phyloP scores from a whole-genome alignment of 306 rosid genomes.

The Geum urbanum region DNA sequence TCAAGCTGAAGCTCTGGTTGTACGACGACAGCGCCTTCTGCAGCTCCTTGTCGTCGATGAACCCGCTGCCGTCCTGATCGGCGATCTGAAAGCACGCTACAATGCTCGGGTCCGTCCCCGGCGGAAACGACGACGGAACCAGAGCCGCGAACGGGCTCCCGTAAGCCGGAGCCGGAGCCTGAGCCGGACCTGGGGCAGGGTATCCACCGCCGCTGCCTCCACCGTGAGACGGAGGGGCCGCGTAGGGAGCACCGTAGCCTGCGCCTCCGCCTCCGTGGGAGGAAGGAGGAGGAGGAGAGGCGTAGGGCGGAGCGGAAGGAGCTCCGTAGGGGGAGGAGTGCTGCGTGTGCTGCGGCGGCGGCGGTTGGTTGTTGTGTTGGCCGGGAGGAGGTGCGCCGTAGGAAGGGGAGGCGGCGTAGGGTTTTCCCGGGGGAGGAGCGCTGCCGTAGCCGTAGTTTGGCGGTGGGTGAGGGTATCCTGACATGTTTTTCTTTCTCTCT shows the following conservation, averaged over 20 bases:
- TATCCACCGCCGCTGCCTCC: slow-evolving; percentile 29
- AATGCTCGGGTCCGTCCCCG: slow-evolving; percentile 81
- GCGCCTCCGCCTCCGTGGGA: neutral
- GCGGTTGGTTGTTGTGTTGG: slow-evolving; percentile 14
- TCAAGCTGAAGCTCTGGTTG: slow-evolving; percentile 73
- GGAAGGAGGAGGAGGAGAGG: slow-evolving; percentile 15
- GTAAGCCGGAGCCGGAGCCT: no score
- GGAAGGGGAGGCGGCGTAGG: slow-evolving; percentile 26
- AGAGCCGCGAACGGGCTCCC: slow-evolving; percentile 60
- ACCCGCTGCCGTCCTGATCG: slow-evolving; percentile 89
- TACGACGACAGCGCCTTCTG: slow-evolving; percentile 81
- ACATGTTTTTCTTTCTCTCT: slow-evolving; percentile 25
- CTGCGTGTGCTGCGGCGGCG: slow-evolving; percentile 1
- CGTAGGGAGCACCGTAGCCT: slow-evolving; percentile 16
- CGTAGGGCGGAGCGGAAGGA: slow-evolving; percentile 22
- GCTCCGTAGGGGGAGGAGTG: slow-evolving; percentile 21
- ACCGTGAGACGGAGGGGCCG: slow-evolving; percentile 39
- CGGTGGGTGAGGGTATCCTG: slow-evolving; percentile 48
- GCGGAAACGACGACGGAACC: slow-evolving; percentile 81
- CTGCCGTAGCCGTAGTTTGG: slow-evolving; percentile 42
- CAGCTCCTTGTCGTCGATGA: slow-evolving; percentile 86
- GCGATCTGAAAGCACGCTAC: slow-evolving; percentile 82
- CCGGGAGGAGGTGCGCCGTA: slow-evolving; percentile 13
- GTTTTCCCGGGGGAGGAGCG: slow-evolving; percentile 26
- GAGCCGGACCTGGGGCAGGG: slow-evolving; percentile 33